Evolutionary conservation across 2,329 filamentous ascomycete genomes (phyloP), one percentile per base, ranked within the genome.

Genomic region (Colletotrichum paranaense): DNA sequence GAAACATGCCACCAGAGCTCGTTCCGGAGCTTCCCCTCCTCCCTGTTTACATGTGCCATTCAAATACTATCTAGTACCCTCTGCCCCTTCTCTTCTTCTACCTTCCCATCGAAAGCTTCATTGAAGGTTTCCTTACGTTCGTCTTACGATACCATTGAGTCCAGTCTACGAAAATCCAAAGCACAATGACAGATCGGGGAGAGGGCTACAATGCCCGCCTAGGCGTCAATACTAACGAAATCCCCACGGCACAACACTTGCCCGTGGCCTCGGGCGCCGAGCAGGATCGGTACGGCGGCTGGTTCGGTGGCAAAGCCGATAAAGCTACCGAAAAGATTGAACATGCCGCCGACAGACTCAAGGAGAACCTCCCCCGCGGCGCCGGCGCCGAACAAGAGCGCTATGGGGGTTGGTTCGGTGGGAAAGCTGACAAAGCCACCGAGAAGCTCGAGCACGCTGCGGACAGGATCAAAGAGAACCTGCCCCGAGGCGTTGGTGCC

Each of bases 381-480:
- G 42, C 67, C 5, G 78, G 62, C 22, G 76, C 78, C 9, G 78
- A 79, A 22, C 76, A 79, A 58, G 78, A 78, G 35, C 74, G 78
- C 3, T 76, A 71, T 28, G 72, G 72, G 4, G 46, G 75, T 9
- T 77, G 75, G 72, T 76, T 78, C 42, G 75, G 76, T n/a, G 73
- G 76, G 26, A 26, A 69, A 75, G 65, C 38, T 46, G 42, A 49
- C 42, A 49, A 49, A 5, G 42, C 42, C 42, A n/a, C 42, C 4
- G 42, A 49, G 19, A n/a, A 22, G 19, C 16, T 49, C 4, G 42
- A 49, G 22, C 62, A 57, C 2, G 66, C 62, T 12, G 22, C 70
- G 8, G 30, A 52, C 1, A 62, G 63, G n/a, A 24, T 72, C 12
- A 55, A 56, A 57, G 24, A 58, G 59, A 24, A 59, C 22, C 58